Evolutionary conservation across 768 basidiomycete genomes (phyloP).

Genomic region (Phanerochaete sordida): DNA sequence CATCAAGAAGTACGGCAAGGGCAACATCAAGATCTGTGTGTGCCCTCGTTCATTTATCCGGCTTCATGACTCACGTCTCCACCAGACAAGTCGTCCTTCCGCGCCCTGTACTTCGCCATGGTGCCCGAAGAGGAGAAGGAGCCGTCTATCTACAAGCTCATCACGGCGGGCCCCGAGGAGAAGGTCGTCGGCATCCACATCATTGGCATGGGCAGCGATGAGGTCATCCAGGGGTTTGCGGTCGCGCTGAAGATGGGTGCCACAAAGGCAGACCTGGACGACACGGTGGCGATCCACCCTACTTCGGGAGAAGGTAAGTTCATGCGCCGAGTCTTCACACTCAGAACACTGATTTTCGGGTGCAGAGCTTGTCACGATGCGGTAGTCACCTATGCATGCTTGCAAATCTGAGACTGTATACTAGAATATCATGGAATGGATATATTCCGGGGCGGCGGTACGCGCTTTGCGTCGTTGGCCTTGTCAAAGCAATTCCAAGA

Average conservation of each 20-base stretch:
- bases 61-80: not conserved
- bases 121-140: conserved; percentile 88
- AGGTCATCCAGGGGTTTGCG: conserved; percentile 91
- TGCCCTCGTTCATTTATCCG: conserved; percentile 15
- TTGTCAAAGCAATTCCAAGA: no score
- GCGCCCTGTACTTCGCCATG: conserved; percentile 90
- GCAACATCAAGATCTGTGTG: conserved; percentile 88
- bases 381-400: no score
- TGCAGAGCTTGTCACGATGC: not conserved
- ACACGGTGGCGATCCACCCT: conserved; percentile 91
- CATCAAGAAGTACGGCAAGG: conserved; percentile 80
- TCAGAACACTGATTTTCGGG: not conserved
- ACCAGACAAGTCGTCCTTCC: conserved; percentile 78
- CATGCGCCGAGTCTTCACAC: not conserved
- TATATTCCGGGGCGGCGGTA: no score
- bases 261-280: conserved; percentile 77
- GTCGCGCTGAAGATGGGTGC: conserved; percentile 98
- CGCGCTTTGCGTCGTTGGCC: no score
- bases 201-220: conserved; percentile 89
- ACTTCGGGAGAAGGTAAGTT: conserved; percentile 75
- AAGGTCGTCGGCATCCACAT: conserved; percentile 94
- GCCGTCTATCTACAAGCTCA: conserved; percentile 90
- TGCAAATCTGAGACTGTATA: no score
- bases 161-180: conserved; percentile 85
- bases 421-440: no score